Evolutionary conservation across 2,329 filamentous ascomycete species (phyloP), one percentile per base, ranked within the genome.

Genomic region (Ascochyta lentis): DNA sequence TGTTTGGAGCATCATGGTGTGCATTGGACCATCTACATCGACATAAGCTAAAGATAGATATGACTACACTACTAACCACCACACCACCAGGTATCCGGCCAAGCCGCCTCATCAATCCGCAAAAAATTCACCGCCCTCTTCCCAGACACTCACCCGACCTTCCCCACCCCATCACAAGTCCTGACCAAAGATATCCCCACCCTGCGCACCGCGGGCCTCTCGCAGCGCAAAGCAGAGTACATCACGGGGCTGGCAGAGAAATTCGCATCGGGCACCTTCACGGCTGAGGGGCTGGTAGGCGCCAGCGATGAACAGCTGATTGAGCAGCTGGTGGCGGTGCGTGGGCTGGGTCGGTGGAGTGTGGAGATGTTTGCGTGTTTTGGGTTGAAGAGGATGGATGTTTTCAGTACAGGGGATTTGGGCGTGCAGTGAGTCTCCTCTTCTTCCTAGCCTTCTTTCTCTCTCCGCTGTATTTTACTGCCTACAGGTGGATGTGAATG

Each of bases 161-260:
- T 97, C 69, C 94, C 94, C 0, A 84, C 86, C 0, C 94, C 95
- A 0, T 83, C 86, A 0, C 82, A 91, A 62, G 91, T 98, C 7
- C 84, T 86, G 0, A 73, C 78, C 8, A 84, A 81, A 46, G 77
- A 87, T 16, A 35, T 73, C 7, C 79, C 96, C 29, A 83, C 78
- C 3, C 83, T 99, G 8, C 89, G 94, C 27, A 89, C 89, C 7
- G 95, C 94, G 0, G 95, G 95, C 0, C 84, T 99, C 45, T 96
- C 92, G 3, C 90, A 96, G 77, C 87, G 95, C 54, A 99, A 99
- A 78, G 95, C 95, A 42, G 95, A 98, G 78, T 99, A 99, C 76
- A 87, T 98, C 57, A 84, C 88, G 50, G 94, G 94, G 0, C 81
- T 99, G 5, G 92, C 93, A 0, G 83, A 89, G 68, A 93, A 93